phyloP scores from a whole-genome alignment of 345 rosid species.

The Punica granatum region DNA sequence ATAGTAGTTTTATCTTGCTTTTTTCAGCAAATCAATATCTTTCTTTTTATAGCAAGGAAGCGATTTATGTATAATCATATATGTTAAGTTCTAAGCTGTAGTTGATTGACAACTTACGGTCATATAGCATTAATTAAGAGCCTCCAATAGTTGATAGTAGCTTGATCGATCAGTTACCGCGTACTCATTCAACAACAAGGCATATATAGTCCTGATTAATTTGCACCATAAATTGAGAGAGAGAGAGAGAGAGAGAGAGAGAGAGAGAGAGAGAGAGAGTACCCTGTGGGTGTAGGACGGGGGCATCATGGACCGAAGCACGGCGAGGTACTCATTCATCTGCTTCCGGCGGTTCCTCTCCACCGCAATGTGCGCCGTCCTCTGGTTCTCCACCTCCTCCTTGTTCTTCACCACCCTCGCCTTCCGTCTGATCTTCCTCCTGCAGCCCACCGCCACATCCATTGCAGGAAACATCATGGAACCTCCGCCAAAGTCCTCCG shows the following conservation, averaged over 20 bases:
- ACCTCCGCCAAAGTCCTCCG: conserved; percentile 5
- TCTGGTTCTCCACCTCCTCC: conserved; percentile 55
- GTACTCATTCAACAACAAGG: too few species aligned
- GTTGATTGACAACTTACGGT: too few species aligned
- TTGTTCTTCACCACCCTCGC: conserved; percentile 27
- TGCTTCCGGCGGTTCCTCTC: conserved; percentile 71
- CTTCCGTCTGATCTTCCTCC: conserved; percentile 37
- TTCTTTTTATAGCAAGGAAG: too few species aligned
- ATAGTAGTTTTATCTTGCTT: too few species aligned
- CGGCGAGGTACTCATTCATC: conserved; percentile 58
- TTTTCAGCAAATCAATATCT: neutral
- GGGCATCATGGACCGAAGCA: conserved; percentile 56
- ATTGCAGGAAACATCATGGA: neutral
- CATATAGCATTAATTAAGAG: too few species aligned
- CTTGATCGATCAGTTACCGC: too few species aligned
- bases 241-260: too few species aligned
- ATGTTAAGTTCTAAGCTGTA: too few species aligned
- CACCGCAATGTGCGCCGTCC: conserved; percentile 60
- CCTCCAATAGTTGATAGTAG: too few species aligned
- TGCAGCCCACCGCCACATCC: neutral
- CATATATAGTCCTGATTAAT: too few species aligned
- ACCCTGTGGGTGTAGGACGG: conserved; percentile 56
- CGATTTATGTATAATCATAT: too few species aligned
- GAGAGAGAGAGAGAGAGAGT: neutral
- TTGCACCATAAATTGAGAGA: too few species aligned